These are phyloP conservation scores for Auriscalpium orientale DNA, from an alignment of 768 basidiomycete genomes.

Conservation along the genomic window DNA sequence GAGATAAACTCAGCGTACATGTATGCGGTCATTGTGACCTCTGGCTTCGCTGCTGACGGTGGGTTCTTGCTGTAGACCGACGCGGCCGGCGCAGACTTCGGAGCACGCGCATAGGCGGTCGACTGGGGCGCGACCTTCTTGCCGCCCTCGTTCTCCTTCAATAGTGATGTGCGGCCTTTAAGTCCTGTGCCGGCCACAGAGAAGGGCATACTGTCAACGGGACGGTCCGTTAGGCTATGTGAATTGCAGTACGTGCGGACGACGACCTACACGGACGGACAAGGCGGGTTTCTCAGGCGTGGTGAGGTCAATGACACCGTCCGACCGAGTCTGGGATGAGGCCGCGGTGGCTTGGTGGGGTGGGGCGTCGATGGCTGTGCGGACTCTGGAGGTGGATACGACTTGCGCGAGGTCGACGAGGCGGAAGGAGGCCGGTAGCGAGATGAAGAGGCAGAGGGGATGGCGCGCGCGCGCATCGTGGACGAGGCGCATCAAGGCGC, in stretches of 20 bases:
- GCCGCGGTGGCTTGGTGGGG: not conserved
- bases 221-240: not conserved
- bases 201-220: not conserved
- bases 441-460: no score
- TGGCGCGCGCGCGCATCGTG: no score
- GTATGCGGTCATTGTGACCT: constrained; percentile 24
- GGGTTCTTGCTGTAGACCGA: not conserved
- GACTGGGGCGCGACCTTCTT: not conserved
- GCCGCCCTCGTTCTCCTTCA: not conserved
- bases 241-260: not conserved
- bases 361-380: constrained; percentile 4
- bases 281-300: not conserved
- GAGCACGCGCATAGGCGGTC: not conserved
- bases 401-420: no score
- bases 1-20: constrained; percentile 30
- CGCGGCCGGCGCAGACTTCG: not conserved
- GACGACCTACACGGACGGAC: not conserved
- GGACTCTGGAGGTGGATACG: constrained; percentile 3
- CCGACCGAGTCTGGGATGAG: no score
- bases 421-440: no score
- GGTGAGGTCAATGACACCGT: constrained; percentile 13
- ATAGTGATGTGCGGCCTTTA: not conserved
- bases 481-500: no score
- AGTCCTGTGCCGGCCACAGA: not conserved
- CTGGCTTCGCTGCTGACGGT: not conserved